Base-by-base conservation (phyloP, 108 stramenopile species). In the Cyclotella baltica region DNA sequence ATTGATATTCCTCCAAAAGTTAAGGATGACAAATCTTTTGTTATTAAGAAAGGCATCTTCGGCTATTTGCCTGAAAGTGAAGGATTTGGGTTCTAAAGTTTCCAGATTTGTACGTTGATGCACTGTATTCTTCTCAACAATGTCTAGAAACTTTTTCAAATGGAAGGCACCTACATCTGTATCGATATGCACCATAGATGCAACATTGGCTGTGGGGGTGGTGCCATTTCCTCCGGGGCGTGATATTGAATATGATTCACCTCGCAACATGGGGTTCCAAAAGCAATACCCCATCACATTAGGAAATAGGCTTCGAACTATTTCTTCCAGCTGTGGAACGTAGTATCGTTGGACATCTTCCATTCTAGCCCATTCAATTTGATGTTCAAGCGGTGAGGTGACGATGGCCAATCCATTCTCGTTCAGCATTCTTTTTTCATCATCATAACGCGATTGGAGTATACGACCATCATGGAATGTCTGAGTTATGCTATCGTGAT, bases 221-320 rank as follows among this genome's bases (percentile, higher is more conserved):
- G 29, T 23, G 23, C 18, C 13, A 0, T 66, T 0, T 28, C 22
- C 64, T 1, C 50, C n/a, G 3, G 35, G 20, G 20, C 73, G 63
- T 62, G 71, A 76, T 64, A 46, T 65, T 76, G 56, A n/a, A 30
- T 51, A 33, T 4, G 56, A 27, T 78, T 84, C 81, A 46, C 88
- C 88, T 27, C 88, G 77, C 20, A 82, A 22, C 85, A 86, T 87
- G 22, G 88, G 88, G 72, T 89, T 70, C 84, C 82, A 89, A 80
- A 80, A 85, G 22, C 47, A 46, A 30, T n/a, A 23, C 56, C 58
- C 10, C 47, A 62, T 61, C 0, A 4, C 0, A 11, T 27, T 22
- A 20, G 70, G 43, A 63, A 78, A 71, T 18, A 70, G 70, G 25
- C 28, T n/a, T 19, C 18, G 35, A 19, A 71, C 20, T n/a, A 71